Conservation (phyloP, 2,329 filamentous ascomycete species). For the Elsinoe australis region DNA sequence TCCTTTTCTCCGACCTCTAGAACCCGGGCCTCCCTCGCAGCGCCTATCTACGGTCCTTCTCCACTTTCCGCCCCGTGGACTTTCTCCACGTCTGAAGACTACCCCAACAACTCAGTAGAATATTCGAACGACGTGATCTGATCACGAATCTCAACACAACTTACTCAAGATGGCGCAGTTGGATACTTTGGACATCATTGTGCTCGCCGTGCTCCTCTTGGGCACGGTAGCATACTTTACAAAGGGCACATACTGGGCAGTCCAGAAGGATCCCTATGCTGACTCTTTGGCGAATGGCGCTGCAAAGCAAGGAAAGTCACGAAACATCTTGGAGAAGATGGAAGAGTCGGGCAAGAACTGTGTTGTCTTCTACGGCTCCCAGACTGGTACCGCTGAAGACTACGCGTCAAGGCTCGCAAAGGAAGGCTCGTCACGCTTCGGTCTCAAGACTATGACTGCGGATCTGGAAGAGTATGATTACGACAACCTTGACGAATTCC, state of each 20-base stretch:
- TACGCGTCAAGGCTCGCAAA: conserved; percentile 94
- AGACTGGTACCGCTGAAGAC: conserved; percentile 96
- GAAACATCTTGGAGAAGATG: conserved; percentile 93
- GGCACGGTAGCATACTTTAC: conserved; percentile 95
- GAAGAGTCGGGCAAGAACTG: conserved; percentile 94
- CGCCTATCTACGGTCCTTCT: background rate
- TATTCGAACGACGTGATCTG: too few relatives aligned
- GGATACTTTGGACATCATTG: conserved; percentile 88
- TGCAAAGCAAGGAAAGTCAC: conserved; percentile 72
- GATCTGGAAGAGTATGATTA: conserved; percentile 97
- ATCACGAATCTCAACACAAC: too few relatives aligned
- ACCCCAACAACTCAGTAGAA: conserved; percentile 12
- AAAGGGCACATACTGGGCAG: conserved; percentile 88
- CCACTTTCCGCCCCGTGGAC: conserved; percentile 1
- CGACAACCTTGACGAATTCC: conserved; percentile 82
- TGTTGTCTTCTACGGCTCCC: conserved; percentile 95
- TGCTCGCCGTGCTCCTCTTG: conserved; percentile 75
- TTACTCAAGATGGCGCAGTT: conserved; percentile 82
- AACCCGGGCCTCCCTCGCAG: background rate
- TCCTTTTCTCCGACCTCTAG: background rate
- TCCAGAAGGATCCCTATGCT: conserved; percentile 82
- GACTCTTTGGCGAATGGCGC: conserved; percentile 59
- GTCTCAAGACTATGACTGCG: conserved; percentile 95
- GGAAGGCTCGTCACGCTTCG: conserved; percentile 93
- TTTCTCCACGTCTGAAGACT: conserved; percentile 13